Evolutionary conservation across 768 basidiomycete species (phyloP).

Genomic region (Agaricus sinodeliciosus): DNA sequence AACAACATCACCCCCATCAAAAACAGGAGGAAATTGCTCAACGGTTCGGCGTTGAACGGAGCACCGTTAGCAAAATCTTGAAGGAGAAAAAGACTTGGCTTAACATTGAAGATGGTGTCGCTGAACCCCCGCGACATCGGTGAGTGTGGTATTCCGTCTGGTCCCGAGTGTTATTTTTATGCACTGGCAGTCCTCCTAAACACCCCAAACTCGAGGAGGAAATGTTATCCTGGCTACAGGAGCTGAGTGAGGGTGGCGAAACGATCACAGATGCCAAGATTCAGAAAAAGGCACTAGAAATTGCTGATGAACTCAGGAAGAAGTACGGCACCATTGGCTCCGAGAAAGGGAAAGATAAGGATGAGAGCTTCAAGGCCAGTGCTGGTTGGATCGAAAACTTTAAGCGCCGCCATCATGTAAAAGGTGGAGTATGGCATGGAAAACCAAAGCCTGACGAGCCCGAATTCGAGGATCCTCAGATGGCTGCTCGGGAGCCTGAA

Average conservation of each 20-base stretch:
- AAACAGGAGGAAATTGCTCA: slow-evolving; percentile 83
- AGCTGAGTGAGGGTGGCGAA: slow-evolving; percentile 37
- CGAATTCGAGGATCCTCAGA: slow-evolving; percentile 5
- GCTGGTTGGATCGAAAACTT: slow-evolving; percentile 92
- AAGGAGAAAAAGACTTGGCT: slow-evolving; percentile 84
- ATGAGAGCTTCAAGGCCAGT: slow-evolving; percentile 85
- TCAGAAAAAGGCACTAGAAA: slow-evolving; percentile 60
- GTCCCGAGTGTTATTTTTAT: not conserved
- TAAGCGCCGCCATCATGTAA: slow-evolving; percentile 75
- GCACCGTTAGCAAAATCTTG: slow-evolving; percentile 91
- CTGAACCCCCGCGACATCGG: slow-evolving; percentile 63
- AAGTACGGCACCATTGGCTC: slow-evolving; percentile 32
- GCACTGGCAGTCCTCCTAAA: slow-evolving; percentile 58
- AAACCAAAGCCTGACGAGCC: slow-evolving; percentile 12
- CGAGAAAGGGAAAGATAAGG: slow-evolving; percentile 18
- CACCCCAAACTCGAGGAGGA: slow-evolving; percentile 71
- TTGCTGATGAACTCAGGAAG: slow-evolving; percentile 40
- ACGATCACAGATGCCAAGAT: slow-evolving; percentile 60
- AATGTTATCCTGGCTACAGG: slow-evolving; percentile 54
- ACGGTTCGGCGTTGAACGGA: slow-evolving; percentile 75
- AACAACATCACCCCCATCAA: slow-evolving; percentile 53
- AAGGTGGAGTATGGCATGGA: slow-evolving; percentile 45
- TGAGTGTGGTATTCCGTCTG: slow-evolving; percentile 19
- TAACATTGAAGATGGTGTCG: slow-evolving; percentile 53
- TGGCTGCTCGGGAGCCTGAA: slow-evolving; percentile 10